phyloP scores from a whole-genome alignment of 768 basidiomycete genomes.

The Leucosporidium creatinivorum region DNA sequence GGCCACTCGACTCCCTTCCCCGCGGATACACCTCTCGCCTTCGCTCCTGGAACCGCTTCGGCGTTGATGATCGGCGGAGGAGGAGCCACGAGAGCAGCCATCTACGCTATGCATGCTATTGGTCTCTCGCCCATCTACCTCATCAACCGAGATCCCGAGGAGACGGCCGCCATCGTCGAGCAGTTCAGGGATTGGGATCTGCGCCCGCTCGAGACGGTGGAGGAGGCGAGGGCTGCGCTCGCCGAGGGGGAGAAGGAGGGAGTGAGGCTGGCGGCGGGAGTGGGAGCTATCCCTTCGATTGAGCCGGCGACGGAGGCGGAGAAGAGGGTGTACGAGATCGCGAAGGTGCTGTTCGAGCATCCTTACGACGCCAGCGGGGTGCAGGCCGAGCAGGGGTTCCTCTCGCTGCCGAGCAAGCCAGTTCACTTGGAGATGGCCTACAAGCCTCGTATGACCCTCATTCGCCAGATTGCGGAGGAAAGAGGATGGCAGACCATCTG shows the following conservation, averaged over 20 bases:
- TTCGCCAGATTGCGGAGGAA: constrained; percentile 8
- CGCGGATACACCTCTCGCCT: not conserved
- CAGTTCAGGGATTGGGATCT: constrained; percentile 5
- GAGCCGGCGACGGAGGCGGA: constrained; percentile 17
- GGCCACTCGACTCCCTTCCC: constrained; percentile 2
- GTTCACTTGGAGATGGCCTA: constrained; percentile 19
- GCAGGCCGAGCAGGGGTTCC: not conserved
- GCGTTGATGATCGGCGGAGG: constrained; percentile 18
- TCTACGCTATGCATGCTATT: constrained; percentile 12
- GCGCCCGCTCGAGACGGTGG: constrained; percentile 1
- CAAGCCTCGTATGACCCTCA: constrained; percentile 20
- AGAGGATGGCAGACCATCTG: constrained; percentile 15
- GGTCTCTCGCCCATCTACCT: constrained; percentile 19
- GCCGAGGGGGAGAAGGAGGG: not conserved
- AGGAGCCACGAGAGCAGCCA: constrained; percentile 5
- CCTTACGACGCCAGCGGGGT: not conserved
- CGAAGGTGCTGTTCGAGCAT: constrained; percentile 6
- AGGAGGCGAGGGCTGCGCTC: constrained; percentile 2
- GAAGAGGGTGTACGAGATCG: constrained; percentile 25
- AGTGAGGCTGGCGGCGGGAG: constrained; percentile 5
- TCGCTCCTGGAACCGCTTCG: not conserved
- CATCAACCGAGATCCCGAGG: constrained; percentile 16
- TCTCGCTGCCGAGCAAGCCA: not conserved
- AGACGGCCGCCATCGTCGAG: not conserved
- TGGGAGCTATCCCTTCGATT: constrained; percentile 22